phyloP scores from a whole-genome alignment of 768 basidiomycete species.

The Hericium erinaceus region DNA sequence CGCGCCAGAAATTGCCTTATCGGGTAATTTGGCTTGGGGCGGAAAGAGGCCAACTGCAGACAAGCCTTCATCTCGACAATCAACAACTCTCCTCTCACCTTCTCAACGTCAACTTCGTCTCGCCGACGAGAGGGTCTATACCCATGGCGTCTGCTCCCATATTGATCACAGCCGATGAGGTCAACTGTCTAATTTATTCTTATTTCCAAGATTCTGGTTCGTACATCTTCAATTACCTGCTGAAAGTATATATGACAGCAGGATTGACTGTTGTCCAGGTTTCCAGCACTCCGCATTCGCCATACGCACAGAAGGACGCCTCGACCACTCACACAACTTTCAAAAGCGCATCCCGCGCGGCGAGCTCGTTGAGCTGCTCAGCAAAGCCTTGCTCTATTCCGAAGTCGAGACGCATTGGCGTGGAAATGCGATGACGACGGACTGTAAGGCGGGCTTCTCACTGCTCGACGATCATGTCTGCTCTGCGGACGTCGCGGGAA shows the following conservation, averaged over 20 bases:
- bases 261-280: slow-evolving; percentile 31
- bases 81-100: not conserved
- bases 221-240: slow-evolving; percentile 1
- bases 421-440: slow-evolving; percentile 45
- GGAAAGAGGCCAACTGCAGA: not conserved
- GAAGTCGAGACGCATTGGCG: slow-evolving; percentile 84
- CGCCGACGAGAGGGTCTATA: not conserved
- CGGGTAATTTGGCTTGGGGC: no score
- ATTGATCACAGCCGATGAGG: slow-evolving; percentile 68
- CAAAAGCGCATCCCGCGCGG: slow-evolving; percentile 73
- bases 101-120: not conserved
- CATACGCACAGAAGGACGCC: slow-evolving; percentile 63
- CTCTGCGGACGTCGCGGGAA: slow-evolving; percentile 32
- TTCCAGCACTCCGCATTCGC: slow-evolving; percentile 77
- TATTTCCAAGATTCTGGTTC: slow-evolving; percentile 79
- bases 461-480: slow-evolving; percentile 71
- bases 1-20: no score
- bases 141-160: slow-evolving; percentile 30
- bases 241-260: slow-evolving; percentile 1
- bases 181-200: slow-evolving; percentile 79
- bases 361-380: slow-evolving; percentile 71
- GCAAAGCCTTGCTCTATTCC: slow-evolving; percentile 69
- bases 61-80: not conserved
- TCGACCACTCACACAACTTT: slow-evolving; percentile 61
- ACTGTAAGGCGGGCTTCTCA: slow-evolving; percentile 65